Base-by-base conservation (phyloP, 2,329 filamentous ascomycete genomes). In the Xylariaceae sp. region DNA sequence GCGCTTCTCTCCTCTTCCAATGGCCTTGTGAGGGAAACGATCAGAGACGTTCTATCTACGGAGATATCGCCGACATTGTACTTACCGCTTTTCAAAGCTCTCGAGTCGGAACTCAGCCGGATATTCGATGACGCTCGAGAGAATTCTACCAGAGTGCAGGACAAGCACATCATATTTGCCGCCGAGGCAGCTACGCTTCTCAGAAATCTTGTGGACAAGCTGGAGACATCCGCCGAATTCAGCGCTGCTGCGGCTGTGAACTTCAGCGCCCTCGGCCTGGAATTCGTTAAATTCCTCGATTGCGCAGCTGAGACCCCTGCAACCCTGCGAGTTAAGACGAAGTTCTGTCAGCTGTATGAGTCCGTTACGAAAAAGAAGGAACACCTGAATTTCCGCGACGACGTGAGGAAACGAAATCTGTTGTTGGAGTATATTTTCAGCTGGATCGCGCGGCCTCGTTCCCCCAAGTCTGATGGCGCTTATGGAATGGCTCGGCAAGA, bases 331-430 rank as follows among this genome's bases (percentile, higher is more conserved):
- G 83, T 87, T 42, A 87, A 86, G 65, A 86, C 87, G 63, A 84
- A 85, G 61, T 81, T 86, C 39, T 87, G 85, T 62, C 83, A 87
- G 60, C 69, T 88, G 7, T 85, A 80, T 55, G 85, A 87, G 60
- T 78, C 79, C 3, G 79, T 87, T 32, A 84, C 80, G 12, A 80
- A 79, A 66, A 79, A 84, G 59, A 87, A 86, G 62, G 84, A 88
- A 62, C 79, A 87, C 47, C 70, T 88, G 40, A 87, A 86, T 60
- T 71, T 88, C 10, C 77, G 85, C 47, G 84, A 88, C 61, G 85
- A 88, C 65, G 81, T 87, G 37, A 79, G 83, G 26, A 85, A 86
- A 61, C 74, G 85, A 49, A 88, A 88, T 58, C 84, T 87, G 62
- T 72, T 88, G 13, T 72, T 88, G 10, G 84, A 87, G 64, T 83